Evolutionary conservation across 371 early-diverging fungal species (phyloP).

Genomic region (Furculomyces boomerangus): DNA sequence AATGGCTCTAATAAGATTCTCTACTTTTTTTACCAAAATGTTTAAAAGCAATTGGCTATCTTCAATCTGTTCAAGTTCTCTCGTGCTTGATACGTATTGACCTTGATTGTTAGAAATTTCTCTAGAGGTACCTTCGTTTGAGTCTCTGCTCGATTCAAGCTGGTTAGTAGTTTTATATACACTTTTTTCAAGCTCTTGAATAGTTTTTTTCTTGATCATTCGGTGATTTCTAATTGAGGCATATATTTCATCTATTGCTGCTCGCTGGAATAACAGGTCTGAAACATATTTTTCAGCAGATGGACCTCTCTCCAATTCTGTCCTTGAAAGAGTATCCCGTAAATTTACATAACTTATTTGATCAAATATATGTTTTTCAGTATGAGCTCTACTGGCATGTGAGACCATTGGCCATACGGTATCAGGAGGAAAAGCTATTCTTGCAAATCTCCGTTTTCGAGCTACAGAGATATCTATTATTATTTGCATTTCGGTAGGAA

Average conservation of each 20-base stretch:
- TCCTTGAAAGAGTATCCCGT: conserved; percentile 18
- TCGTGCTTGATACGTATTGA: too few species aligned
- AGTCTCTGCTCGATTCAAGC: too few species aligned
- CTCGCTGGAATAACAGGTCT: conserved; percentile 53
- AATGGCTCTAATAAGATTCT: conserved; percentile 44
- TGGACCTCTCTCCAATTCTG: conserved; percentile 14
- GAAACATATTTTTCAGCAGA: conserved; percentile 32
- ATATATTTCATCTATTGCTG: conserved; percentile 49
- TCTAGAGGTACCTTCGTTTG: background rate
- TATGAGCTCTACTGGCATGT: conserved; percentile 50
- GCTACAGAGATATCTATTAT: conserved; percentile 22
- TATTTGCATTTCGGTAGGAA: conserved; percentile 18
- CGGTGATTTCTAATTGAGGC: conserved; percentile 22
- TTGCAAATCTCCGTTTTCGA: conserved; percentile 21
- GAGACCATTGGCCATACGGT: conserved; percentile 67
- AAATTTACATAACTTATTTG: conserved; percentile 13
- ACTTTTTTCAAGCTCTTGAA: conserved; percentile 15
- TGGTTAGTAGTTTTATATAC: conserved; percentile 26
- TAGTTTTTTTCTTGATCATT: conserved; percentile 17
- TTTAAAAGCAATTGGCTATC: conserved; percentile 32
- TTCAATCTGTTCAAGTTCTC: background rate
- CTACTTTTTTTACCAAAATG: conserved; percentile 43
- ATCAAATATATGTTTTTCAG: conserved; percentile 40
- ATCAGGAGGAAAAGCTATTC: conserved; percentile 30
- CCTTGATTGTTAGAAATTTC: background rate